Conservation (phyloP, 805 yeast species). For the Babjeviella inositovora region DNA sequence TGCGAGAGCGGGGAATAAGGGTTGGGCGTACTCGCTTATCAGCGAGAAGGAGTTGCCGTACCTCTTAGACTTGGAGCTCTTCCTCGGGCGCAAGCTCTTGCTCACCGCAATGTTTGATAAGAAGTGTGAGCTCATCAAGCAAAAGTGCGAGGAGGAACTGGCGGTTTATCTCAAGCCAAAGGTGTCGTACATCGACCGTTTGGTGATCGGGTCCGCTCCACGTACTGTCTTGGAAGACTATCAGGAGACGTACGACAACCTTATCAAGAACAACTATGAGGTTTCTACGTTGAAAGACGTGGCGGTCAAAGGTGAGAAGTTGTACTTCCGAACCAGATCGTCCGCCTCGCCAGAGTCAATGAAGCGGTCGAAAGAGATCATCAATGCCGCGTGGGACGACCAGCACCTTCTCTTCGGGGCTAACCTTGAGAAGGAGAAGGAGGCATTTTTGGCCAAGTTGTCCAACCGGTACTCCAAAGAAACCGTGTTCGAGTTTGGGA, state of each 20-base stretch:
- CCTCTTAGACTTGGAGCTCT: constrained; percentile 75
- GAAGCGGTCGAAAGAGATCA: constrained; percentile 68
- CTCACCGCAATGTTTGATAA: constrained; percentile 56
- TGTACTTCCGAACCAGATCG: constrained; percentile 72
- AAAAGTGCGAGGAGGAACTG: constrained; percentile 20
- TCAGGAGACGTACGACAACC: constrained; percentile 54
- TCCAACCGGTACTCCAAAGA: constrained; percentile 61
- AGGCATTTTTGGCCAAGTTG: constrained; percentile 54
- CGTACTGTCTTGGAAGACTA: constrained; percentile 51
- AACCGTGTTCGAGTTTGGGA: constrained; percentile 85
- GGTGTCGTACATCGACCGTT: constrained; percentile 53
- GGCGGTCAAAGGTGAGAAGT: constrained; percentile 73
- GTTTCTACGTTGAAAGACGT: constrained; percentile 49
- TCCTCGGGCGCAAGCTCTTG: constrained; percentile 69
- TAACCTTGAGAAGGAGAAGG: constrained; percentile 59
- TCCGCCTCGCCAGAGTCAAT: constrained; percentile 81
- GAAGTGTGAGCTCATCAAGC: constrained; percentile 33
- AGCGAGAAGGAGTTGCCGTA: constrained; percentile 81
- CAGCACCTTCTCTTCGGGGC: constrained; percentile 70
- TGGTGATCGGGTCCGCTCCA: constrained; percentile 77
- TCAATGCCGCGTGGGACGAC: constrained; percentile 74
- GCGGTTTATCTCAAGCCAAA: constrained; percentile 29
- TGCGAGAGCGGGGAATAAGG: constrained; percentile 96
- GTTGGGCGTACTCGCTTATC: constrained; percentile 93
- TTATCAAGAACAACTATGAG: constrained; percentile 53